These are phyloP conservation scores for Quercus robur DNA, from an alignment of 306 rosid species.

Conservation along the genomic window DNA sequence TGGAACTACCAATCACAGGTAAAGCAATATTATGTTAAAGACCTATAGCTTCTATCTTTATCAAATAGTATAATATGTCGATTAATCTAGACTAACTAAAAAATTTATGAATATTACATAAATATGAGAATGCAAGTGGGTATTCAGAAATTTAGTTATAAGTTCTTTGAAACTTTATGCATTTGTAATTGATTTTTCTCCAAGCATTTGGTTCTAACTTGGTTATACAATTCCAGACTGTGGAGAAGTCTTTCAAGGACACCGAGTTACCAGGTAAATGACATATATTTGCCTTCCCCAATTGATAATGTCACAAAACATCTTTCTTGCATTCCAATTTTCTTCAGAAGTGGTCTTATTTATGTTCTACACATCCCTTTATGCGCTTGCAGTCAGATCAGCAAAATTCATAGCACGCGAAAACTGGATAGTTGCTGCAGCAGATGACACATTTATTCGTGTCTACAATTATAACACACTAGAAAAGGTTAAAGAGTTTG, in stretches of 20 bases:
- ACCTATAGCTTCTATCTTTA: no score
- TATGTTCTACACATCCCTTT: neutral
- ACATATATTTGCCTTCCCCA: neutral
- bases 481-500: slow-evolving; percentile 43
- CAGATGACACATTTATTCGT: slow-evolving; percentile 50
- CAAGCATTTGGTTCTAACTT: slow-evolving; percentile 7
- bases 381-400: slow-evolving; percentile 56
- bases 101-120: no score
- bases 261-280: slow-evolving; percentile 58
- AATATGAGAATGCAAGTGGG: no score
- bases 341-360: neutral
- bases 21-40: neutral
- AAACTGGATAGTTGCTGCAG: slow-evolving; percentile 48
- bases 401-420: slow-evolving; percentile 53
- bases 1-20: slow-evolving; percentile 68
- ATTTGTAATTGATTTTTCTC: neutral
- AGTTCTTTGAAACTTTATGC: neutral
- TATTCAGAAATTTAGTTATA: no score
- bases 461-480: slow-evolving; percentile 34
- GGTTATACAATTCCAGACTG: slow-evolving; percentile 27
- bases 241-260: slow-evolving; percentile 50
- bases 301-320: neutral
- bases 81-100: no score
- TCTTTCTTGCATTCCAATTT: neutral
- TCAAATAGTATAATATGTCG: no score